A percentile compares a stretch with the other conserved stretches of the same genome.
Evolutionary conservation across 2,329 filamentous ascomycete species (phyloP).

Genomic region (Beauveria australis): DNA sequence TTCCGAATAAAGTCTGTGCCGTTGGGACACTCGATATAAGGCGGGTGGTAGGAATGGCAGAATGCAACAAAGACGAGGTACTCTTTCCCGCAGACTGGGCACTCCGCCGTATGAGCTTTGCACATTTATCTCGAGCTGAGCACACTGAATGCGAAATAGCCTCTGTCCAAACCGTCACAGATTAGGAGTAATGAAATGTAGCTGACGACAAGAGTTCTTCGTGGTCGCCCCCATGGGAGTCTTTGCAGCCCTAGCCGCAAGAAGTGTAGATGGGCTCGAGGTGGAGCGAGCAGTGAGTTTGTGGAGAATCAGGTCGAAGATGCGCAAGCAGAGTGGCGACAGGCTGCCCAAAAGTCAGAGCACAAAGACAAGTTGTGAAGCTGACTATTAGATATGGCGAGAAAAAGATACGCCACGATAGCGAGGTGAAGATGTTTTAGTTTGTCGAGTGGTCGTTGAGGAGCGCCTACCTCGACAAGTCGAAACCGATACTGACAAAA

Average conservation of each 20-base stretch:
- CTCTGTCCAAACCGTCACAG: background rate
- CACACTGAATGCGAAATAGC: background rate
- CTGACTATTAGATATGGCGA: background rate
- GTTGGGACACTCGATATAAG: conserved; percentile 37
- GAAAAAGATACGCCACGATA: background rate
- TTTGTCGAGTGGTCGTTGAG: background rate
- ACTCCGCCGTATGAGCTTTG: conserved; percentile 47
- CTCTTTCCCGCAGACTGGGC: conserved; percentile 51
- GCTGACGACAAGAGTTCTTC: background rate
- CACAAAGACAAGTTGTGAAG: background rate
- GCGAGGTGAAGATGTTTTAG: background rate
- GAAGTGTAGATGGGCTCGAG: background rate
- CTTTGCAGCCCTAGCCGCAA: background rate
- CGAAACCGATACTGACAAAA: conserved; percentile 3
- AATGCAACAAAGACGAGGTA: conserved; percentile 52
- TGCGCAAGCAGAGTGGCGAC: background rate
- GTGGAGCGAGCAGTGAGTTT: background rate
- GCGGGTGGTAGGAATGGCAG: conserved; percentile 43
- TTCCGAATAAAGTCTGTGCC: conserved; percentile 31
- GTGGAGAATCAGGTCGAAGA: background rate
- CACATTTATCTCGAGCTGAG: conserved; percentile 42
- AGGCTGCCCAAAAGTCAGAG: background rate
- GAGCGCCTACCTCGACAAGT: background rate
- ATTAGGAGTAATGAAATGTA: background rate
- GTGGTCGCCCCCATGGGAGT: background rate